Evolutionary conservation across 495 filamentous ascomycete species (phyloP), one percentile per base, ranked within the genome.

Genomic region (Xylaria grammica): DNA sequence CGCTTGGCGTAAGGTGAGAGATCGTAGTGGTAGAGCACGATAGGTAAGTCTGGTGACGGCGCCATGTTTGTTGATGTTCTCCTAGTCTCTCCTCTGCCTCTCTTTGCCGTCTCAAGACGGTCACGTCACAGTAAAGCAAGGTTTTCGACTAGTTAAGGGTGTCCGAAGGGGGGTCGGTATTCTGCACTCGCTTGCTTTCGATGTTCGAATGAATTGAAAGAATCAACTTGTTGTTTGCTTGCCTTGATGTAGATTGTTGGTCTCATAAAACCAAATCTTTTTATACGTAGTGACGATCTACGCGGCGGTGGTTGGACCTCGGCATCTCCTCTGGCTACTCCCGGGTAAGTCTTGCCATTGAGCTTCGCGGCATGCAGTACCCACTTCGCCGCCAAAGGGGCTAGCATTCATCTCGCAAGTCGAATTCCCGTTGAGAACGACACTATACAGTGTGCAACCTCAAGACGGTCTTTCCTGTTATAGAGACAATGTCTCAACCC

Each of bases 1-100:
- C 86, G 75, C 42, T 77, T 73, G 1, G 85, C 86, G 63, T 83
- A 90, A 4, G 87, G 87, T 24, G 87, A 89, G 69, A 72, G 77
- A 4, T 72, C 48, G 68, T 88, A 88, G 67, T 86, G 84, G 65
- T 82, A 88, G 15, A 87, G 70, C 20, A 87, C 68, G 49, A 86
- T 80, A 2, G 75, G 75, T 34, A 56, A 50, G 27, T 71, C 54
- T 59, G 40, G 17, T 6, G 68, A 32, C 24, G 49, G 26, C 24
- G 53, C 59, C 67, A 69, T 69, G 36, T 29, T 58, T 52, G 24
- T 19, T 40, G 32, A 42, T 42, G 6, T 38, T 0, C 17, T 1
- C 13, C 20, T 52, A 1, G 4, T 29, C 27, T 32, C 22, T 52
- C 7, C 27, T n/a, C 17, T 4, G 22, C 22, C n/a, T 50, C 4